Evolutionary conservation across 2,329 filamentous ascomycete genomes (phyloP).

Genomic region (Arthrobotrys conoides): DNA sequence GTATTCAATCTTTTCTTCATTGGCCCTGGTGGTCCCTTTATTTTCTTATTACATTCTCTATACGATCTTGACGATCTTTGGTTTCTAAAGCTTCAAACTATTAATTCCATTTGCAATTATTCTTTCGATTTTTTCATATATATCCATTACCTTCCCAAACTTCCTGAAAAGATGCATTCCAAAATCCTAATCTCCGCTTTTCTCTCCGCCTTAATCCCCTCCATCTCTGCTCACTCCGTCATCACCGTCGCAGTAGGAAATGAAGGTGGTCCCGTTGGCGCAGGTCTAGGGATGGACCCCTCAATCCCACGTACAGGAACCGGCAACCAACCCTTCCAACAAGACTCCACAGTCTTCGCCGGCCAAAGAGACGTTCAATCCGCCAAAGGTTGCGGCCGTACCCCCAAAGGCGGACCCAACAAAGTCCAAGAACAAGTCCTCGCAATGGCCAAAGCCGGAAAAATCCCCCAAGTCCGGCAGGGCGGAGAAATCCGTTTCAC

Average conservation of each 20-base stretch:
- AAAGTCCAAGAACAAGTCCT: conserved; percentile 66
- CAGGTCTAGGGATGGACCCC: conserved; percentile 33
- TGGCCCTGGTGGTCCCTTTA: conserved; percentile 9
- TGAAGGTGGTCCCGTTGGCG: conserved; percentile 35
- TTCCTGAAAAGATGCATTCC: conserved; percentile 31
- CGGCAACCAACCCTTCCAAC: conserved; percentile 18
- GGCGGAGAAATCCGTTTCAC: conserved; percentile 76
- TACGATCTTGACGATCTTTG: conserved; percentile 25
- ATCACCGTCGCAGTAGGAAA: conserved; percentile 44
- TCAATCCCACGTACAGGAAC: conserved; percentile 39
- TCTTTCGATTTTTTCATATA: neutral
- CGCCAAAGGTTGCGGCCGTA: conserved; percentile 73
- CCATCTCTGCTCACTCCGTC: conserved; percentile 33
- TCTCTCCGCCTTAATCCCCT: conserved; percentile 25
- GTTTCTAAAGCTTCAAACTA: conserved; percentile 18
- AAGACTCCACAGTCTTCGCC: conserved; percentile 34
- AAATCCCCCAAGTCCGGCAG: conserved; percentile 73
- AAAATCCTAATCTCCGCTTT: conserved; percentile 38
- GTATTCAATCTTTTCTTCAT: conserved; percentile 20
- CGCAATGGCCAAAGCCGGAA: conserved; percentile 30
- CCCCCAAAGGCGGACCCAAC: conserved; percentile 73
- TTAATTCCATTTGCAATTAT: too few relatives aligned
- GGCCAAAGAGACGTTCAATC: conserved; percentile 25
- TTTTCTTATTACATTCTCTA: conserved; percentile 14
- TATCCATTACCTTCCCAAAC: neutral